Evolutionary conservation across 2,329 filamentous ascomycete genomes (phyloP), one percentile per base, ranked within the genome.

Genomic region (Aspergillus quadricinctus): DNA sequence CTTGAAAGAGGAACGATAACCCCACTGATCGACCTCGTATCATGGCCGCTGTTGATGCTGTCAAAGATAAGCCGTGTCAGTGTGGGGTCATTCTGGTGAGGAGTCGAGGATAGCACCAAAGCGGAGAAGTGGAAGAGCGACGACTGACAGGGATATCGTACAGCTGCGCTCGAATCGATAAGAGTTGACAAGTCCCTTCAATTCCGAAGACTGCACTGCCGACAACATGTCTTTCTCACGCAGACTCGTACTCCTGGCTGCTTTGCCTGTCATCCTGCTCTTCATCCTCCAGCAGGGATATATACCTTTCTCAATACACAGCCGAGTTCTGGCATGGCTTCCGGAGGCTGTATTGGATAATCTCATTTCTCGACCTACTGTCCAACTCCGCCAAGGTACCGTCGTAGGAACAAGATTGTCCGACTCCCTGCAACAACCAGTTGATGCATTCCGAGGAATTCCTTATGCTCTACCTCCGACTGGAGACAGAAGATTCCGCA

Each of bases 391-490:
- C 4, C 72, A 72, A 53, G 72, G 72, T 3, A 68, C 59, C 1
- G 54, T 72, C 5, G 50, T 73, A 6, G 72, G 72, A 17, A 67
- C 57, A 4, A 63, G 57, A 9, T 50, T 69, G 14, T 53, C 60
- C 6, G 59, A 66, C 6, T 56, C 55, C n/a, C 58, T 71, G 54
- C 61, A 62, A 2, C 57, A 64, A n/a, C 54, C 64, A 1, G 55
- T 73, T 4, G 71, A 75, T 29, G 69, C 69, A 5, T 83, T 83
- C 60, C 67, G 78, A 0, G 78, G 79, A 1, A 74, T 83, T 10
- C 80, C 78, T 0, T 82, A 81, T 57, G 79, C 77, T 0, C 63
- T 77, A 2, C 75, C 78, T 3, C 78, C 80, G 10, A 72, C 68
- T 2, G 80, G 77, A 0, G 71, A 80, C n/a, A 69, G 69, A 21